A percentile compares a stretch with the other conserved stretches of the same genome.
Conservation (phyloP, 2,329 filamentous ascomycete species). For the Colletotrichum godetiae region DNA sequence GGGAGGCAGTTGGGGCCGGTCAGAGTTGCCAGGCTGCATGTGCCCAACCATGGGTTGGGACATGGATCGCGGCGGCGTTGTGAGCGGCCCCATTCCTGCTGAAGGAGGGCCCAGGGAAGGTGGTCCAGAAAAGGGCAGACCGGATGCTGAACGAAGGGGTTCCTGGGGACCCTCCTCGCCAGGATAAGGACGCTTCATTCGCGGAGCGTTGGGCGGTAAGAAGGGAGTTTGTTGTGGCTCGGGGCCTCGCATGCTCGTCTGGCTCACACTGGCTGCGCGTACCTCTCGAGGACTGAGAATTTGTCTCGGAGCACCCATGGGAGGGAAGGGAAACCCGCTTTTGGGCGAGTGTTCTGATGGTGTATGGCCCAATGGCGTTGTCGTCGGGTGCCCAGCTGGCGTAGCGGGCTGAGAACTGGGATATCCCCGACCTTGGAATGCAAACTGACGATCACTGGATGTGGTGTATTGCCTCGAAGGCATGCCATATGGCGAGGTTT, state of each 20-base stretch:
- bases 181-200: conserved; percentile 24
- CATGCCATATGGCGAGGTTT: conserved; percentile 36
- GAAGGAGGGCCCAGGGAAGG: conserved; percentile 36
- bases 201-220: conserved; percentile 41
- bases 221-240: conserved; percentile 40
- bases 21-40: conserved; percentile 37
- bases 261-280: conserved; percentile 44
- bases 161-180: conserved; percentile 15
- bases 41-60: conserved; percentile 49
- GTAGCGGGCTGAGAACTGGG: conserved; percentile 49
- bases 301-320: conserved; percentile 43
- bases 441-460: conserved; percentile 38
- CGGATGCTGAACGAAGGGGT: conserved; percentile 12
- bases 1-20: conserved; percentile 37
- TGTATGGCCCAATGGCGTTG: conserved; percentile 42
- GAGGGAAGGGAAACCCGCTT: conserved; percentile 45
- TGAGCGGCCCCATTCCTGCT: conserved; percentile 37
- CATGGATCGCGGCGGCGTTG: conserved; percentile 46
- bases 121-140: conserved; percentile 24
- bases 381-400: conserved; percentile 40
- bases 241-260: conserved; percentile 41
- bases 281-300: conserved; percentile 46
- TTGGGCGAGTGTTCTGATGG: conserved; percentile 48
- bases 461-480: conserved; percentile 39
- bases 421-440: conserved; percentile 41